phyloP scores from a whole-genome alignment of 495 filamentous ascomycete genomes.

The Lasiosphaeria miniovina region DNA sequence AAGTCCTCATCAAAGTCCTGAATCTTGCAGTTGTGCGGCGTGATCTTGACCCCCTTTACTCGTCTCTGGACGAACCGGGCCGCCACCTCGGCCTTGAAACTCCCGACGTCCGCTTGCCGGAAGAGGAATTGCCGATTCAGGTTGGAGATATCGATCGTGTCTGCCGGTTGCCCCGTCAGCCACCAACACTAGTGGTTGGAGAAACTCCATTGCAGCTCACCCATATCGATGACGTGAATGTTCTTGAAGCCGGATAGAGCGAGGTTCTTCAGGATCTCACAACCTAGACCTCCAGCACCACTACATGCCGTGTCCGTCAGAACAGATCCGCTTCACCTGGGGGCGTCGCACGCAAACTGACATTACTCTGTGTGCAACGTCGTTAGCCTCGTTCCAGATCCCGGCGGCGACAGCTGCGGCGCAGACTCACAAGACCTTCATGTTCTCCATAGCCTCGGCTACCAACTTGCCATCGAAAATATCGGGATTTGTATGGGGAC shows the following conservation, averaged over 20 bases:
- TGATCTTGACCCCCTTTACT: slow-evolving; percentile 87
- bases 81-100: slow-evolving; percentile 89
- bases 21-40: slow-evolving; percentile 87
- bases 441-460: slow-evolving; percentile 52
- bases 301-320: slow-evolving; percentile 40
- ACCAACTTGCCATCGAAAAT: slow-evolving; percentile 63
- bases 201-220: background rate
- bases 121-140: slow-evolving; percentile 98
- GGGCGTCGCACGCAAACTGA: slow-evolving; percentile 17
- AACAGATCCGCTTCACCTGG: slow-evolving; percentile 15
- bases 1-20: slow-evolving; percentile 97
- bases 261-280: slow-evolving; percentile 95
- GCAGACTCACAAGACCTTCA: slow-evolving; percentile 31
- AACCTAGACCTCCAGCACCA: slow-evolving; percentile 92
- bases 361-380: slow-evolving; percentile 18
- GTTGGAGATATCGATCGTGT: slow-evolving; percentile 97
- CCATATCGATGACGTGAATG: slow-evolving; percentile 99
- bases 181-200: background rate
- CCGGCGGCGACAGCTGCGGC: background rate
- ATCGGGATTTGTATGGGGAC: slow-evolving; percentile 75
- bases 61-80: slow-evolving; percentile 85
- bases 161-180: slow-evolving; percentile 29
- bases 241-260: slow-evolving; percentile 93
- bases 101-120: slow-evolving; percentile 86
- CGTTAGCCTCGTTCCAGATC: background rate